Evolutionary conservation across 352 stramenopile species (phyloP).

Genomic region (Peronospora farinosa): DNA sequence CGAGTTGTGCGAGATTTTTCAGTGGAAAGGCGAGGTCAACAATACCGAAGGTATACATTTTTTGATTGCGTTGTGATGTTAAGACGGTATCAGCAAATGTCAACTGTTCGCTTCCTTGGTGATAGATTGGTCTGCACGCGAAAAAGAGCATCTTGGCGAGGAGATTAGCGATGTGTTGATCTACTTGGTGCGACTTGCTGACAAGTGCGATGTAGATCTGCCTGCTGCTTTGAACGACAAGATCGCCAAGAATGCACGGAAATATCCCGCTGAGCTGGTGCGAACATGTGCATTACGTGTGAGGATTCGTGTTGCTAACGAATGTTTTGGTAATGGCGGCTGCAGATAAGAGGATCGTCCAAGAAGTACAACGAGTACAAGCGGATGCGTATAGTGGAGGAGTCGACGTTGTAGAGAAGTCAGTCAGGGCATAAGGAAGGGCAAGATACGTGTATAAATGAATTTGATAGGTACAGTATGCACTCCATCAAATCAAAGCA

Average conservation of each 20-base stretch:
- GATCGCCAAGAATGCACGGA: slow-evolving; percentile 85
- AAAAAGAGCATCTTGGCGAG: slow-evolving; percentile 90
- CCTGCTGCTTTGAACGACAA: slow-evolving; percentile 86
- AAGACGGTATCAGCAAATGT: background rate
- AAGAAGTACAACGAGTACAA: slow-evolving; percentile 85
- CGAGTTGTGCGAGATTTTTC: slow-evolving; percentile 91
- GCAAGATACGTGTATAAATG: background rate
- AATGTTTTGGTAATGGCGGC: slow-evolving; percentile 1
- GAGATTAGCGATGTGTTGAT: slow-evolving; percentile 96
- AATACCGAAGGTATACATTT: slow-evolving; percentile 38
- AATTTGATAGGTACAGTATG: slow-evolving; percentile 1
- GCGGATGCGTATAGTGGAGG: slow-evolving; percentile 43
- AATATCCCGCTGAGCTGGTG: slow-evolving; percentile 66
- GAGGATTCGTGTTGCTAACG: background rate
- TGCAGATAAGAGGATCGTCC: slow-evolving; percentile 51
- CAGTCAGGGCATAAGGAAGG: slow-evolving; percentile 1
- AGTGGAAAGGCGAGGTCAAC: slow-evolving; percentile 90
- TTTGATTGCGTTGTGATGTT: background rate
- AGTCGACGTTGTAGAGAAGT: slow-evolving; percentile 33
- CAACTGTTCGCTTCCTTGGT: slow-evolving; percentile 1
- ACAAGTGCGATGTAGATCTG: slow-evolving; percentile 89
- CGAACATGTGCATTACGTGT: background rate
- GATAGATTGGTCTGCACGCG: slow-evolving; percentile 61
- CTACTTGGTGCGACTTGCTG: slow-evolving; percentile 93
- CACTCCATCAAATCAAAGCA: background rate